Evolutionary conservation across 2,329 filamentous ascomycete species (phyloP).

Genomic region (Sporothrix brunneoviolacea): DNA sequence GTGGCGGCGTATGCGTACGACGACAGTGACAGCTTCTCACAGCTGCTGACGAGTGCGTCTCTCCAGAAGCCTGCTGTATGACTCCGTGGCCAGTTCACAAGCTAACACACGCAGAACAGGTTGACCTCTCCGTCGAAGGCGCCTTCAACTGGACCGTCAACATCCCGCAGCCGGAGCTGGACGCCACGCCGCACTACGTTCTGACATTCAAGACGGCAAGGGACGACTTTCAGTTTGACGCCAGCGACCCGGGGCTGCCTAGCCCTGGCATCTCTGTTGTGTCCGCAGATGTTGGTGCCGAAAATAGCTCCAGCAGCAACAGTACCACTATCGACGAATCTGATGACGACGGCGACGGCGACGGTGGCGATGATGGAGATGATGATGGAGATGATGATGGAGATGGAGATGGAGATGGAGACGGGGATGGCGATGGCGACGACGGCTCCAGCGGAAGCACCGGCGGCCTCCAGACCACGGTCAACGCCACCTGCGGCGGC

Average conservation of each 20-base stretch:
- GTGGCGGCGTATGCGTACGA: constrained; percentile 1
- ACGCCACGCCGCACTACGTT: constrained; percentile 5
- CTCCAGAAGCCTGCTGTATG: too few relatives aligned
- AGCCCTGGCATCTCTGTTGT: constrained; percentile 5
- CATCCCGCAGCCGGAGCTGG: constrained; percentile 7
- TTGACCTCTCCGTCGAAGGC: constrained; percentile 1
- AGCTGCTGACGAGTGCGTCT: too few relatives aligned
- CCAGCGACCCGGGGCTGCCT: constrained; percentile 1
- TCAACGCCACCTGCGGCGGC: constrained; percentile 14
- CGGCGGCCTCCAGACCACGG: too few relatives aligned
- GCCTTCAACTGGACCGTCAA: constrained; percentile 11
- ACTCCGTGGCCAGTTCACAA: too few relatives aligned
- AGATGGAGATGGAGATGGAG: background rate
- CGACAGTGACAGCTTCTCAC: constrained; percentile 1
- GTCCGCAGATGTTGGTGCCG: too few relatives aligned
- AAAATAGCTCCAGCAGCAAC: too few relatives aligned
- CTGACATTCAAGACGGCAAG: constrained; percentile 1
- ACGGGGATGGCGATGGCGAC: background rate
- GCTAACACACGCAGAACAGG: too few relatives aligned
- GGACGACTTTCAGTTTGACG: constrained; percentile 1
- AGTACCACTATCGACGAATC: background rate
- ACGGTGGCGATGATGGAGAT: background rate
- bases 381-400: background rate
- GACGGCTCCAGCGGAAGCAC: background rate
- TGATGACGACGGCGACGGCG: background rate